Conservation (phyloP, 805 yeast genomes). For the Candida insectalens region DNA sequence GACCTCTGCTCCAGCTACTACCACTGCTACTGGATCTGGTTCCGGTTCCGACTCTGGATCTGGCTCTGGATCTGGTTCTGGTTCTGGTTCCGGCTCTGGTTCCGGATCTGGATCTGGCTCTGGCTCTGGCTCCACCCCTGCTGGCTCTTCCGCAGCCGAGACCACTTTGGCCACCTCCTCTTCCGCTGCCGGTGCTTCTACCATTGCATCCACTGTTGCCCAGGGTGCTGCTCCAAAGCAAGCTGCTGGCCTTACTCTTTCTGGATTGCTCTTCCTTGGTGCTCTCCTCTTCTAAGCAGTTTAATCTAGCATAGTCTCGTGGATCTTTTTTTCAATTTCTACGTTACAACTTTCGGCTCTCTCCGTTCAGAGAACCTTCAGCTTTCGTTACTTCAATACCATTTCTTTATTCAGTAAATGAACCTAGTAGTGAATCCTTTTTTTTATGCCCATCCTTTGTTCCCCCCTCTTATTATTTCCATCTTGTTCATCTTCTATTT, state of each 20-base stretch:
- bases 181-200: conserved; percentile 1
- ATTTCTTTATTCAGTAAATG: too few relatives aligned
- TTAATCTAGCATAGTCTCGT: too few relatives aligned
- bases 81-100: conserved; percentile 1
- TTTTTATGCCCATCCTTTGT: too few relatives aligned
- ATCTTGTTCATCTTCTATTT: too few relatives aligned
- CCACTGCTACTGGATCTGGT: conserved; percentile 1
- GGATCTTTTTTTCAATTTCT: too few relatives aligned
- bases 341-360: too few relatives aligned
- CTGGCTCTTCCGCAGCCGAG: conserved; percentile 2
- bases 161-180: conserved; percentile 3
- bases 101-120: conserved; percentile 2
- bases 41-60: background rate
- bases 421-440: too few relatives aligned
- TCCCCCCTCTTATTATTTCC: too few relatives aligned
- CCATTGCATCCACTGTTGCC: background rate
- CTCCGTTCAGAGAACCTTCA: too few relatives aligned
- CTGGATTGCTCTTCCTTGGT: background rate
- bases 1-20: conserved; percentile 25
- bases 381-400: too few relatives aligned
- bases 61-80: conserved; percentile 1
- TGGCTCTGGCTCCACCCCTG: conserved; percentile 1
- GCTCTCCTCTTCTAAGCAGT: conserved; percentile 1
- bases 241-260: conserved; percentile 1
- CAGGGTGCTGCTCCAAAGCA: conserved; percentile 1